These are phyloP conservation scores for Rhododendron vialii DNA, from an alignment of 148 eudicot species.

Conservation along the genomic window DNA sequence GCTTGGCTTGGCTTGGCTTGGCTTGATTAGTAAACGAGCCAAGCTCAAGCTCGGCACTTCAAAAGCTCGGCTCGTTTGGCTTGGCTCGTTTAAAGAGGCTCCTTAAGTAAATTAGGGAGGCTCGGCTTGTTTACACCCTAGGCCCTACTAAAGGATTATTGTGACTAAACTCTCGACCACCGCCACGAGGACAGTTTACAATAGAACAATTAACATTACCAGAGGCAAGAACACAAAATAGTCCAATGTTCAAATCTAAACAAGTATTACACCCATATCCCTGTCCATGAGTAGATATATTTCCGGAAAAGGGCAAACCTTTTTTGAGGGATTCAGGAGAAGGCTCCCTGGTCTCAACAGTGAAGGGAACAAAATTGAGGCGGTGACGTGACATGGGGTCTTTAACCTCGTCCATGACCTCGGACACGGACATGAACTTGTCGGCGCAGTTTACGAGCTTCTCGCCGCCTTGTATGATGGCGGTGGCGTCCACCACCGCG, in stretches of 20 bases:
- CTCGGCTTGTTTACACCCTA: too few relatives aligned
- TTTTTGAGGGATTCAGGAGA: constrained; percentile 70
- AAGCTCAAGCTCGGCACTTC: too few relatives aligned
- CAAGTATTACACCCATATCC: background rate
- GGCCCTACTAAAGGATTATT: background rate
- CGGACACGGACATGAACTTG: constrained; percentile 61
- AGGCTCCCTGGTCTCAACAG: constrained; percentile 59
- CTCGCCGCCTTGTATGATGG: constrained; percentile 78
- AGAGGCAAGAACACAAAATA: background rate
- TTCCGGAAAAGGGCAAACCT: constrained; percentile 29
- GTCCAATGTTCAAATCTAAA: background rate
- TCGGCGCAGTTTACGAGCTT: constrained; percentile 44
- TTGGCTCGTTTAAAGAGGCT: too few relatives aligned
- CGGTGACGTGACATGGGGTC: constrained; percentile 83
- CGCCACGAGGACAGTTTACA: background rate
- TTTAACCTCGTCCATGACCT: constrained; percentile 66
- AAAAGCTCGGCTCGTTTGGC: too few relatives aligned
- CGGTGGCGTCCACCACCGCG: constrained; percentile 95
- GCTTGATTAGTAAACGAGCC: too few relatives aligned
- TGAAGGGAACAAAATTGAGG: constrained; percentile 57
- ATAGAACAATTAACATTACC: background rate
- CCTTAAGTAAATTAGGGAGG: too few relatives aligned
- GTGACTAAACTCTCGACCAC: background rate
- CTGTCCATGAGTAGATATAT: background rate
- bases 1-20: too few relatives aligned